Base-by-base conservation (phyloP, 2,329 filamentous ascomycete genomes). In the Talaromyces sp. region DNA sequence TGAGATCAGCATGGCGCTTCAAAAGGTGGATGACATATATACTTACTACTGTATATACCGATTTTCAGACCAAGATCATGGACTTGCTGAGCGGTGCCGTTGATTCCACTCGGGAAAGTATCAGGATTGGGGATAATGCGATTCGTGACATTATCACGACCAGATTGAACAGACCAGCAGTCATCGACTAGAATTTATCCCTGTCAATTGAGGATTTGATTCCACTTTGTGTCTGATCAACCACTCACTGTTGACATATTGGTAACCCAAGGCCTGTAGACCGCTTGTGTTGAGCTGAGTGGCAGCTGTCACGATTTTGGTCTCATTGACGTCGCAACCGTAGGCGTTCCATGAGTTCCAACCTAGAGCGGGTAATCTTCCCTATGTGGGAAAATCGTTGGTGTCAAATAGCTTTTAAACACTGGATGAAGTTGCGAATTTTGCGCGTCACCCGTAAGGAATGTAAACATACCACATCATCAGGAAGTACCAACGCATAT, bases 51-150 rank as follows among this genome's bases (percentile, higher is more conserved):
- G 68, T 89, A 89, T 63, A 89, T 86, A 0, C 86, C 86, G 9
- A 87, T 74, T 69, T 88, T 88, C 50, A 89, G 68, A 1, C 84
- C 84, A 65, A 85, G 68, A 1, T 67, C 73, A 64, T 88, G 86
- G 21, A 88, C 78, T 62, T 82, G 69, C 25, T 82, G 73, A 1
- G 84, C 84, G 1, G 83, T 71, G 0, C 81, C 79, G 8, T 77
- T 77, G 64, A 89, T 86, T 0, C 86, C 86, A 18, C 80, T 74
- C 0, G 86, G 86, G 63, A 88, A 89, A 62, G 81, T 83, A 2
- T 66, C 69, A 0, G 73, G 70, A 66, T 86, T 80, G 0, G 81
- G 77, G 3, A 81, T 70, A 4, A 85, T 77, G 44, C 80, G 73
- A 1, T 75, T 67, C 0, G 78, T 83, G 5, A 62, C 71, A n/a